Base-by-base conservation (phyloP, 495 filamentous ascomycete species). In the Thermothielavioides terrestris region DNA sequence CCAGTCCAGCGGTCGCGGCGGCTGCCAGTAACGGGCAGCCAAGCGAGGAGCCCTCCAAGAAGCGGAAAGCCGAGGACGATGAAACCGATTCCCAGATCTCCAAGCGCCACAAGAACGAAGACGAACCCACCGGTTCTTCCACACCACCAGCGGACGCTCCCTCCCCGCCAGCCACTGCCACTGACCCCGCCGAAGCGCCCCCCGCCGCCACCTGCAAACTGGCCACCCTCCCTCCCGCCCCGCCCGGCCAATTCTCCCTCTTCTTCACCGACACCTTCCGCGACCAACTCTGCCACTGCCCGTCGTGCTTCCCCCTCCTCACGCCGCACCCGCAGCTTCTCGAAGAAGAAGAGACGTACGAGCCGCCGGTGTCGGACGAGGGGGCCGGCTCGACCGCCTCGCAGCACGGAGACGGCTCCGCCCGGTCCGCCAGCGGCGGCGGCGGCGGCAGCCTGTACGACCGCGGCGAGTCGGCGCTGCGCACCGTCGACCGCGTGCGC, bases 281-380 rank as follows among this genome's bases (percentile, higher is more conserved):
- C 58, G 70, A 81, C 31, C 70, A 77, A 27, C 59, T 82, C 49
- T 98, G 92, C 72, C 88, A 74, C 53, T 97, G 92, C 66, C 58
- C 80, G 32, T 65, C 71, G 2, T 94, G 88, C 69, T 95, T 85
- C 70, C 82, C 85, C 0, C 71, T 79, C 25, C 79, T 98, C 5
- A 63, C 69, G 1, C 63, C 70, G 0, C 80, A 92, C 70, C 79
- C 76, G 0, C 81, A 91, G 52, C 85, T 98, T 32, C 81, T 94
- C 27, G 91, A 97, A 65, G 87, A 92, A 68, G 92, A 98, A 75
- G 85, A 90, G 3, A 80, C 77, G 22, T 97, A 98, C 68, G 86
- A 94, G 52, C 92, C 91, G 0, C 89, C 90, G 0, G 66, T 94
- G 11, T 92, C 88, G 15, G 65, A 68, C 12, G 40, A 52, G 1